These are phyloP conservation scores for Suillus tomentosus DNA, from an alignment of 768 basidiomycete species.

Conservation along the genomic window DNA sequence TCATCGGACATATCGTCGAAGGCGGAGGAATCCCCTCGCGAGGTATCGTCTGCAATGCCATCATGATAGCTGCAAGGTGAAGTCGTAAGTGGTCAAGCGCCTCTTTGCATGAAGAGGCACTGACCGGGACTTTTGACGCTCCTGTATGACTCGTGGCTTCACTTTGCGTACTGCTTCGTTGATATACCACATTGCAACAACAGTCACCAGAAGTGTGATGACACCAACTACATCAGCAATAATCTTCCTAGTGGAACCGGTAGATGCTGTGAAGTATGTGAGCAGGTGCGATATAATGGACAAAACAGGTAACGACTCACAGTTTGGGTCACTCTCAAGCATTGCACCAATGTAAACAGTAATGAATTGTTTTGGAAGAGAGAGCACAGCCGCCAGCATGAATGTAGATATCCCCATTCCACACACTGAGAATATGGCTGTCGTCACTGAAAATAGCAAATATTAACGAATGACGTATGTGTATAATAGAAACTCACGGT, in stretches of 20 bases:
- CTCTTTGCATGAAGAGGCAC: slow-evolving; percentile 8
- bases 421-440: slow-evolving; percentile 79
- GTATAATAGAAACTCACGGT: slow-evolving; percentile 49
- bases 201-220: slow-evolving; percentile 64
- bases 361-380: slow-evolving; percentile 82
- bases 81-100: not conserved
- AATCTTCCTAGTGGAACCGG: slow-evolving; percentile 51
- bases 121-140: slow-evolving; percentile 62
- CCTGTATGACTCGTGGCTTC: slow-evolving; percentile 62
- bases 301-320: slow-evolving; percentile 4
- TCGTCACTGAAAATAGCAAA: slow-evolving; percentile 55
- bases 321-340: slow-evolving; percentile 46
- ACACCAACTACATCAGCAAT: slow-evolving; percentile 66
- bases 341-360: slow-evolving; percentile 75
- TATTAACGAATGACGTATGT: not conserved
- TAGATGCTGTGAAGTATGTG: slow-evolving; percentile 17
- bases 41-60: not conserved
- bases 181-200: slow-evolving; percentile 79
- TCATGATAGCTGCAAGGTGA: not conserved
- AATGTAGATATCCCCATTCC: slow-evolving; percentile 77
- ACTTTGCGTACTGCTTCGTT: slow-evolving; percentile 63
- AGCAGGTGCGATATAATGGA: not conserved
- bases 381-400: slow-evolving; percentile 68
- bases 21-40: not conserved
- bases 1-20: slow-evolving; percentile 1